Evolutionary conservation across 306 rosid species (phyloP), one percentile per base, ranked within the genome.

Genomic region (Cercis canadensis): DNA sequence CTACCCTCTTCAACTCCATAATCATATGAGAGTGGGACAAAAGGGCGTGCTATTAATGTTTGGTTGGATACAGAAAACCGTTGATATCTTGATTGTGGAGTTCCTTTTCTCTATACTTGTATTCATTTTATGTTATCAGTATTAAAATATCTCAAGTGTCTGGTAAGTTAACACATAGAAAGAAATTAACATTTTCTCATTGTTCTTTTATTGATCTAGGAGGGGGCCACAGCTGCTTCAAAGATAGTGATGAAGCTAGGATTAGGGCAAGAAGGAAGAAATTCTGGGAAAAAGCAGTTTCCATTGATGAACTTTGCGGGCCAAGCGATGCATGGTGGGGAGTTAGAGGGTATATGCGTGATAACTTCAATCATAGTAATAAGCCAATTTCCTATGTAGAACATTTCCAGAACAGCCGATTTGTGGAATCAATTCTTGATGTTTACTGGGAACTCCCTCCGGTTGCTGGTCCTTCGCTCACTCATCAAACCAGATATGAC

Each of bases 401-500:
- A 57, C 99, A 95, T 84, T 89, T 91, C 74, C 87, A 86, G 86
- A 95, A 91, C 67, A 95, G 99, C 80, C 86, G 92, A 14, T 85
- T 66, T 72, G 6, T 95, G 65, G 97, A 95, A 77, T 91, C 97
- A 18, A 81, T 95, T 77, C 99, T 95, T 39, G 97, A 95, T 64
- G 86, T 95, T 66, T 95, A 91, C 70, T 95, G 99, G 99, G 99
- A 95, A 83, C 92, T 95, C 39, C 96, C 97, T 78, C 99, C 99
- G 0, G 96, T 83, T 55, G 97, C 99, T 8, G 99, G 99, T 44
- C 99, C 99, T 34, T 95, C 99, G 53, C 92, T 95, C 69, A 95
- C 99, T 37, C 99, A 95, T 81, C 99, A 95, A 78, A 87, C 91
- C 57, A 83, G 99, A 66, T 95, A 91, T 56, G 97, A 95, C 81